phyloP scores from a whole-genome alignment of 2,329 filamentous ascomycete genomes.

The Fusarium mexicanum region DNA sequence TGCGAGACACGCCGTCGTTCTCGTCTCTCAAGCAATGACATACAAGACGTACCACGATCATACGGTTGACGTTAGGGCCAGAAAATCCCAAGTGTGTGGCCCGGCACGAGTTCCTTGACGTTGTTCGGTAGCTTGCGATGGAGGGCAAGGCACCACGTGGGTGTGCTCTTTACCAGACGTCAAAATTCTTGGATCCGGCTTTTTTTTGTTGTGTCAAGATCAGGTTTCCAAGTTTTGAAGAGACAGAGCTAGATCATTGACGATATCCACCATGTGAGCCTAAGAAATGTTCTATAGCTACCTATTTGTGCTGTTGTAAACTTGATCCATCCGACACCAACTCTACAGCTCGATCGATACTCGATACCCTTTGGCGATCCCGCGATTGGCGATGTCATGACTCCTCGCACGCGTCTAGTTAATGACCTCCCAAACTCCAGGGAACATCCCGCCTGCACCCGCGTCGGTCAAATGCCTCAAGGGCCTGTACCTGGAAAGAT shows the following conservation, averaged over 20 bases:
- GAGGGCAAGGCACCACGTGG: constrained; percentile 41
- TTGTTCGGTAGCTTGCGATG: constrained; percentile 31
- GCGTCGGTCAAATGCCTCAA: constrained; percentile 35
- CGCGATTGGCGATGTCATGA: constrained; percentile 41
- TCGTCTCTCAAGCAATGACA: constrained; percentile 22
- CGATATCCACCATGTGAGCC: constrained; percentile 32
- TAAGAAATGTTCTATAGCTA: neutral
- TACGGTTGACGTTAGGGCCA: constrained; percentile 36
- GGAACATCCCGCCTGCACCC: constrained; percentile 38
- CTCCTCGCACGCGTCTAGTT: constrained; percentile 19
- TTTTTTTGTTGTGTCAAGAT: constrained; percentile 6
- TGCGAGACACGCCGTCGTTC: constrained; percentile 1
- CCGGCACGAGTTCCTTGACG: constrained; percentile 14
- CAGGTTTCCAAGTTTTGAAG: constrained; percentile 23
- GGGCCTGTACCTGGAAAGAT: constrained; percentile 28
- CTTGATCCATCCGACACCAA: constrained; percentile 14
- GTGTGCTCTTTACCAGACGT: constrained; percentile 24
- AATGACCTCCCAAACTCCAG: constrained; percentile 12
- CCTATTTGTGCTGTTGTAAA: neutral
- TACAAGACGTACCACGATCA: constrained; percentile 39
- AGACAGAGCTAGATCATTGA: constrained; percentile 8
- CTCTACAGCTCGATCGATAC: constrained; percentile 22
- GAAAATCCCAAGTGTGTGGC: constrained; percentile 8
- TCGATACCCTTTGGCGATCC: constrained; percentile 30
- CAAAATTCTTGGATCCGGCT: constrained; percentile 20